These are phyloP conservation scores for Parasitella parasitica DNA, from an alignment of 371 early-diverging fungal genomes.

Conservation along the genomic window DNA sequence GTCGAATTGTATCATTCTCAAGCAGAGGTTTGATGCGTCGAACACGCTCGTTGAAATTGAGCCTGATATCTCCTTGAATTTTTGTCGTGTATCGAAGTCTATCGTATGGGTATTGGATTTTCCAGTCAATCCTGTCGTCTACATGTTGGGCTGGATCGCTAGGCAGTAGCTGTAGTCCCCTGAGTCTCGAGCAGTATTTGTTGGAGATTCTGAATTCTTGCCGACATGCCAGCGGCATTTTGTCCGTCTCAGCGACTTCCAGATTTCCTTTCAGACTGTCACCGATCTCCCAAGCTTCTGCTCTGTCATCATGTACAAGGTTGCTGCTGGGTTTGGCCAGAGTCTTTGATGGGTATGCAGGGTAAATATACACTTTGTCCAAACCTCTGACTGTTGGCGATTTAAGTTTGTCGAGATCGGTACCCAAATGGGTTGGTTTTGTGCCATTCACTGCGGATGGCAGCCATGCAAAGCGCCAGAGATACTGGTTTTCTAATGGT, in stretches of 20 bases:
- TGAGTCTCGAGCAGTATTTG: constrained; percentile 4
- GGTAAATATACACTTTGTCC: constrained; percentile 33
- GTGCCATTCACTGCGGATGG: background rate
- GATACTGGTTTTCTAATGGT: constrained; percentile 18
- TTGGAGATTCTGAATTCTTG: background rate
- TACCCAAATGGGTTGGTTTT: background rate
- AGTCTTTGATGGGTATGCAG: constrained; percentile 22
- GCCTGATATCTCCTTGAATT: constrained; percentile 8
- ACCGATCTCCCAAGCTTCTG: constrained; percentile 2
- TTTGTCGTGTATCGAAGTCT: constrained; percentile 40
- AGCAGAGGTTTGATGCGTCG: constrained; percentile 31
- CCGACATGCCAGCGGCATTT: constrained; percentile 18
- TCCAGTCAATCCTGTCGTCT: constrained; percentile 20
- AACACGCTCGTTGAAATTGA: constrained; percentile 39
- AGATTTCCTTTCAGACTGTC: background rate
- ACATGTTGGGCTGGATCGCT: background rate
- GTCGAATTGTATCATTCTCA: constrained; percentile 31
- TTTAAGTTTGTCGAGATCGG: no score
- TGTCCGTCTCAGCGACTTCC: constrained; percentile 8
- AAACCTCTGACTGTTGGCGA: constrained; percentile 27
- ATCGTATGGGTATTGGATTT: constrained; percentile 64
- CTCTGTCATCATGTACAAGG: background rate
- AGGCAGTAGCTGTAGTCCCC: background rate
- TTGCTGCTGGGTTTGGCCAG: background rate
- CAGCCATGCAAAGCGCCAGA: constrained; percentile 30